Base-by-base conservation (phyloP, 371 early-diverging fungal genomes). In the Funneliformis caledonium region DNA sequence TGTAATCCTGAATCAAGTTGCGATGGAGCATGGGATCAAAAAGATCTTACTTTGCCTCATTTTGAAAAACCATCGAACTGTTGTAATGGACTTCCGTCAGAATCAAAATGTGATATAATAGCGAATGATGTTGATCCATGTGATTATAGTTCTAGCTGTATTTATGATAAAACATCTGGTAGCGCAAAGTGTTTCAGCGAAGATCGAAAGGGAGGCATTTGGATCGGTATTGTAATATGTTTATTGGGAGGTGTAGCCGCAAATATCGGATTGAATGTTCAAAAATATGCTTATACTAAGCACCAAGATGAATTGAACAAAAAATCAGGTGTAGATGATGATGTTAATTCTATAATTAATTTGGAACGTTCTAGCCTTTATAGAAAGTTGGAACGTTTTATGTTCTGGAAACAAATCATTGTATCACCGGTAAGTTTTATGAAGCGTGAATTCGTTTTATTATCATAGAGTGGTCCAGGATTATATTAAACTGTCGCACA, bases 201-300 rank as follows among this genome's bases (percentile, higher is more conserved):
- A 26, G 4, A 76, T 31, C 60, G 76, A 37, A 48, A 81, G 45
- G 78, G 85, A 62, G 83, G 86, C 61, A 83, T 88, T 48, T 89
- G 89, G 92, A 92, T 96, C 45, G 96, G 96, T 7, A 90, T 94
- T 37, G 81, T 95, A 37, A 86, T 95, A 73, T 89, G 90, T 22
- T 82, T 96, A 47, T 82, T 90, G 42, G 95, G 95, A 60, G 94
- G 94, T 47, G 85, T 93, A 14, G 85, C 91, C 3, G 87, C 93
- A 45, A 96, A 96, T 84, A 81, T 95, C 72, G 97, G 97, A n/a
- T 85, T 96, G 48, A 96, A 96, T 81, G 84, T 95, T 67, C 97
- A 96, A 85, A 96, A 96, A 81, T 89, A 91, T 67, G 94, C 94
- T 0, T 90, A 94, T 37, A 86, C 88, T 10, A 88, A 91, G 69